phyloP scores from a whole-genome alignment of 495 filamentous ascomycete genomes.

The Bathelium albidoporum region DNA sequence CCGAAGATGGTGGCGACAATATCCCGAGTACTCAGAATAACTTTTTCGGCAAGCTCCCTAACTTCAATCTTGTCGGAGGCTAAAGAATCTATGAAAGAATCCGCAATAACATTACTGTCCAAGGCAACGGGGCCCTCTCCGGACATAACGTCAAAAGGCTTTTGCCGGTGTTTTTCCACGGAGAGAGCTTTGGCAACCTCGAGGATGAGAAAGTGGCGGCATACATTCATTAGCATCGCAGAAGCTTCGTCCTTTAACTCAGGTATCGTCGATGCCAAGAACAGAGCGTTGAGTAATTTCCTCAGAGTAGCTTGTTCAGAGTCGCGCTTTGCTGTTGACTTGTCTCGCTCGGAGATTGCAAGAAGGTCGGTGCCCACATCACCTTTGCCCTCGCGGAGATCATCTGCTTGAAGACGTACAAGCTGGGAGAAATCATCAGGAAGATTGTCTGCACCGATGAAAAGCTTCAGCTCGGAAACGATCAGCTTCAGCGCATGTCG shows the following conservation, averaged over 20 bases:
- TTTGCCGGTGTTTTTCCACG: slow-evolving; percentile 57
- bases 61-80: slow-evolving; percentile 70
- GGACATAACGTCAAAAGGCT: slow-evolving; percentile 68
- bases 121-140: slow-evolving; percentile 81
- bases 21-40: slow-evolving; percentile 65
- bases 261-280: slow-evolving; percentile 73
- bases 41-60: slow-evolving; percentile 71
- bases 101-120: slow-evolving; percentile 74
- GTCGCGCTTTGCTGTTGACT: slow-evolving; percentile 76
- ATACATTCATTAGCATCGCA: slow-evolving; percentile 64
- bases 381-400: slow-evolving; percentile 60
- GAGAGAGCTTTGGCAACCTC: slow-evolving; percentile 74
- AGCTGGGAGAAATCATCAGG: slow-evolving; percentile 80
- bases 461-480: slow-evolving; percentile 75
- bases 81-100: slow-evolving; percentile 77
- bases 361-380: slow-evolving; percentile 51
- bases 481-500: slow-evolving; percentile 82
- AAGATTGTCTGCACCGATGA: slow-evolving; percentile 75
- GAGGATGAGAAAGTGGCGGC: slow-evolving; percentile 81
- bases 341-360: slow-evolving; percentile 62
- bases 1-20: slow-evolving; percentile 76
- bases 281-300: slow-evolving; percentile 76
- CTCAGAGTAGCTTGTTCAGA: slow-evolving; percentile 70
- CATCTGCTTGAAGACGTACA: slow-evolving; percentile 79
- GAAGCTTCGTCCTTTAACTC: slow-evolving; percentile 67